These are phyloP conservation scores for Chlorella variabilis DNA, from an alignment of 163 green algal species.

Conservation along the genomic window DNA sequence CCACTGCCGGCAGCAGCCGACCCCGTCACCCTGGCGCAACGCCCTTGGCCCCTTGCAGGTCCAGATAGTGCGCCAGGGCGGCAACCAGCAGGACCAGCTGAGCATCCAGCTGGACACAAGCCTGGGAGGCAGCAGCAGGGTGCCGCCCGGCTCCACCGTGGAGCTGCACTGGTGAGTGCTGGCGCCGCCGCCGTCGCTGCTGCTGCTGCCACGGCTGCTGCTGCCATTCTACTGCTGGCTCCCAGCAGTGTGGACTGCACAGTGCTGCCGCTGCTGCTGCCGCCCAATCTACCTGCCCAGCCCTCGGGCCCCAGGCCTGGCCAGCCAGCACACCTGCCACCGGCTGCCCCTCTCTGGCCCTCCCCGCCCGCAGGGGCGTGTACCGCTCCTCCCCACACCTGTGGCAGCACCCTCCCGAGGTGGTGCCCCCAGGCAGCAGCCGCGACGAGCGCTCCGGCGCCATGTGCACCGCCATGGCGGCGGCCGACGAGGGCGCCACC, in stretches of 20 bases:
- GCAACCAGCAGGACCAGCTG: slow-evolving; percentile 9
- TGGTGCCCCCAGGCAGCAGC: slow-evolving; percentile 50
- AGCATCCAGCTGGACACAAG: slow-evolving; percentile 8
- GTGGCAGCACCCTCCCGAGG: slow-evolving; percentile 68
- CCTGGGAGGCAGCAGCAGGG: slow-evolving; percentile 5
- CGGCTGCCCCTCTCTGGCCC: not conserved
- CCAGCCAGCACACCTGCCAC: not conserved
- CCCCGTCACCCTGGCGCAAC: not conserved
- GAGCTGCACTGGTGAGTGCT: slow-evolving; percentile 57
- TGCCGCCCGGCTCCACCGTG: slow-evolving; percentile 14
- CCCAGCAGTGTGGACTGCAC: not conserved
- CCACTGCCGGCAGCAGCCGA: too few species aligned
- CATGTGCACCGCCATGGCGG: slow-evolving; percentile 61
- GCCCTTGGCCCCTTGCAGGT: slow-evolving; percentile 27
- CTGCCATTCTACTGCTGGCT: too few species aligned
- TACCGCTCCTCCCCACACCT: slow-evolving; percentile 58
- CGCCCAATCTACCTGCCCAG: not conserved
- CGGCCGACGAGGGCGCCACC: not conserved
- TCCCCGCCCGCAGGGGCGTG: slow-evolving; percentile 70
- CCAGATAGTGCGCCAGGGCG: slow-evolving; percentile 35
- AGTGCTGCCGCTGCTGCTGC: not conserved
- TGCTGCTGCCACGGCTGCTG: not conserved
- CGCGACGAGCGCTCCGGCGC: slow-evolving; percentile 53
- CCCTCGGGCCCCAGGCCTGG: not conserved
- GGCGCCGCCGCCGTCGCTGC: not conserved